Evolutionary conservation across 176 grass and related monocot genomes (phyloP), one percentile per base, ranked within the genome.

Genomic region (Panicum miliaceum): DNA sequence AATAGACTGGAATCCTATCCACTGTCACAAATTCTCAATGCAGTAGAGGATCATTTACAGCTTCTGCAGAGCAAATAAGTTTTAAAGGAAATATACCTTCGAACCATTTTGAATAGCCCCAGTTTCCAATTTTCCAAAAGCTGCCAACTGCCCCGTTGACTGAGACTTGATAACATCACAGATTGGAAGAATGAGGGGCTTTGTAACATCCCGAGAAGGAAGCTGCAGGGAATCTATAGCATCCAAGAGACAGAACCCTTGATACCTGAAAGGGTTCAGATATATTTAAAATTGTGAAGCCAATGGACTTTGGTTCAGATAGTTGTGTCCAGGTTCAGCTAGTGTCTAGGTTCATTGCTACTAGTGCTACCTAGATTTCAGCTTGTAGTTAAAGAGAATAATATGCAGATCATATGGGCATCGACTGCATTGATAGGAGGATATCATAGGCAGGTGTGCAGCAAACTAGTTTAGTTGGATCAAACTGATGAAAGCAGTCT

Each of bases 41-140:
- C 37, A 86, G 54, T 66, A 40, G 29, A 50, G 45, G 22, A 56
- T 57, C 46, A 71, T 38, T 47, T 34, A 61, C 40, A 64, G 7
- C 65, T 57, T 71, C 27, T 79, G 46, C 29, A 76, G 26, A 32
- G 20, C 77, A 46, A 34, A 56, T 25, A 79, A 46, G 9, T 20
- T 73, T 20, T 35, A 12, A 7, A 35, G 9, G 25, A 51, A 51
- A 74, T 12, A 51, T 74, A 74, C 71, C 71, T 74, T 74, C 7
- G 71, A 74, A 74, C 71, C 71, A 88, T 71, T 89, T 85, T 66
- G 84, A 82, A 98, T 90, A 81, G 96, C 93, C 22, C 96, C 96
- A 83, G 91, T 85, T 87, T 98, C 93, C 83, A 98, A 86, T 87
- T 98, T 98, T 87, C 96, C 96, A 92, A 82, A 98, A 82, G 91